Percentiles rank a stretch among this genome's conserved stretches.
Conservation (phyloP, 2,329 filamentous ascomycete species). For the Helminthosporium solani region DNA sequence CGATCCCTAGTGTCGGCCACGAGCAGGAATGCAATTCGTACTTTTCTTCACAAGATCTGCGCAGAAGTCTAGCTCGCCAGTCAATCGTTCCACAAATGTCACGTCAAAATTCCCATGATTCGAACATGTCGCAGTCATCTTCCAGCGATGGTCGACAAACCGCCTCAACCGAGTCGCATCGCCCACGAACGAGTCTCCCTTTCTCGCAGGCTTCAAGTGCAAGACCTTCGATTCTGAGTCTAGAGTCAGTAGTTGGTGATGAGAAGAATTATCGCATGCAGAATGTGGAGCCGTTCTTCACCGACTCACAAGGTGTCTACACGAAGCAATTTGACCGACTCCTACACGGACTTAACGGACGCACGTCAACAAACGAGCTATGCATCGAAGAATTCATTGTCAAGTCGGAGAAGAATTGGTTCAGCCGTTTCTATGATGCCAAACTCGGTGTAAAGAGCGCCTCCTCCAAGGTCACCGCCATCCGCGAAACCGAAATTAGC, state of each 20-base stretch:
- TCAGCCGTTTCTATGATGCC: slow-evolving; percentile 32
- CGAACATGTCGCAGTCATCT: slow-evolving; percentile 8
- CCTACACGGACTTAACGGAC: slow-evolving; percentile 47
- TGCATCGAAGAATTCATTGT: slow-evolving; percentile 67
- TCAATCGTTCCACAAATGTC: slow-evolving; percentile 9
- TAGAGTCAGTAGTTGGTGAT: slow-evolving; percentile 60
- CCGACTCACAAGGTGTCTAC: slow-evolving; percentile 63
- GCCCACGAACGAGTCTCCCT: not conserved
- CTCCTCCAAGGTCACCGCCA: slow-evolving; percentile 3
- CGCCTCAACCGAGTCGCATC: not conserved
- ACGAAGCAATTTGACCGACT: slow-evolving; percentile 45
- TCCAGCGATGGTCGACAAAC: not conserved
- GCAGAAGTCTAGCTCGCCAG: slow-evolving; percentile 6
- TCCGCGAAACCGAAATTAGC: slow-evolving; percentile 1
- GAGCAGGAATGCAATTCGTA: not conserved
- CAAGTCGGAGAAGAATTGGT: slow-evolving; percentile 69
- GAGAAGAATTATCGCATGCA: slow-evolving; percentile 64
- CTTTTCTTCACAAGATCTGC: slow-evolving; percentile 2
- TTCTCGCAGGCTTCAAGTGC: slow-evolving; percentile 3
- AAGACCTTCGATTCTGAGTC: slow-evolving; percentile 47
- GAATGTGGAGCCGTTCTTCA: slow-evolving; percentile 68
- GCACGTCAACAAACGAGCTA: slow-evolving; percentile 58
- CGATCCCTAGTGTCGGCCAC: slow-evolving; percentile 12
- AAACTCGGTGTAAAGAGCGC: slow-evolving; percentile 18
- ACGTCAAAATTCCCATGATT: slow-evolving; percentile 14